Evolutionary conservation across 2,329 filamentous ascomycete species (phyloP).

Genomic region (Penicillium vulpinum): DNA sequence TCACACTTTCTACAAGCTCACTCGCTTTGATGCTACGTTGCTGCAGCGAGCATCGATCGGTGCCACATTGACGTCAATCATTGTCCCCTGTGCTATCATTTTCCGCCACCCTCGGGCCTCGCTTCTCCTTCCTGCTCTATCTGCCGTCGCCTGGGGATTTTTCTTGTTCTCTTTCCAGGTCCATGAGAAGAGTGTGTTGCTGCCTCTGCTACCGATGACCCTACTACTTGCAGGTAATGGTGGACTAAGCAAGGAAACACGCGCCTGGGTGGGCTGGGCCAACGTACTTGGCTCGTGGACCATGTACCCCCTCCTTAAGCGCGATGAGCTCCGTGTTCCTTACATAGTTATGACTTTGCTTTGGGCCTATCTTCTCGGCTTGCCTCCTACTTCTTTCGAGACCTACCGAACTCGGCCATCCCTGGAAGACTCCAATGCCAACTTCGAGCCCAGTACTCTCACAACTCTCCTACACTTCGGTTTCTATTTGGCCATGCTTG

Average conservation of each 20-base stretch:
- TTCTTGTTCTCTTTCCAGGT: conserved; percentile 98
- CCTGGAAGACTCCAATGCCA: conserved; percentile 35
- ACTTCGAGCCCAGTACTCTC: conserved; percentile 53
- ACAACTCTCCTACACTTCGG: conserved; percentile 70
- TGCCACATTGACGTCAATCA: conserved; percentile 73
- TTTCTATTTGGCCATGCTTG: conserved; percentile 75
- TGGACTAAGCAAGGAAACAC: conserved; percentile 71
- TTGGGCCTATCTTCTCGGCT: conserved; percentile 87
- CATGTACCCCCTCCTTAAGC: conserved; percentile 83
- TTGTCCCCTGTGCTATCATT: conserved; percentile 75
- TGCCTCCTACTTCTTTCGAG: conserved; percentile 73
- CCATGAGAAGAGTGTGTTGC: conserved; percentile 93
- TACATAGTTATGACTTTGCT: conserved; percentile 82
- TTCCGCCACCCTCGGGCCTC: conserved; percentile 75
- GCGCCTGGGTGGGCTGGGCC: conserved; percentile 94
- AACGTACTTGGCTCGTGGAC: conserved; percentile 91
- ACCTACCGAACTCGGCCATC: conserved; percentile 60
- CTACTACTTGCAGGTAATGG: conserved; percentile 75
- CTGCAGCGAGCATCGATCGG: conserved; percentile 75
- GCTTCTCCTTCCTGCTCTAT: conserved; percentile 75
- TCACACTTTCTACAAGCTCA: conserved; percentile 85
- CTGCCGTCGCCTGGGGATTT: conserved; percentile 90
- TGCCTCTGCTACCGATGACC: conserved; percentile 92
- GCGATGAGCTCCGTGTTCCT: conserved; percentile 79
- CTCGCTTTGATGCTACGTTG: conserved; percentile 66